phyloP scores from a whole-genome alignment of 2,329 filamentous ascomycete species.

The Fusarium goolgardi region DNA sequence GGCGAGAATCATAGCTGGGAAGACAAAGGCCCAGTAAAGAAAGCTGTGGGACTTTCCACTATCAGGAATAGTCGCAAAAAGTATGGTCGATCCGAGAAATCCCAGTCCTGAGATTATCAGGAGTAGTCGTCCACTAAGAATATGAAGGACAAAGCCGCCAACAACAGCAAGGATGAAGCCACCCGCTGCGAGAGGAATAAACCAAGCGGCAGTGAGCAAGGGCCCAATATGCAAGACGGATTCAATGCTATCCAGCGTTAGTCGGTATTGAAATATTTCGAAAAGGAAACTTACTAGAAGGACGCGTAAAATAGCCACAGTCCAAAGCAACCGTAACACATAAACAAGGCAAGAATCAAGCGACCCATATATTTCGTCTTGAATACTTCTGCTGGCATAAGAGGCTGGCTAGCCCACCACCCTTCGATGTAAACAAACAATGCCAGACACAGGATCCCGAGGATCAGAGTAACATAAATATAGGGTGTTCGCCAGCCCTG shows the following conservation, averaged over 20 bases:
- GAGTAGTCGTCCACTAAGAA: slow-evolving; percentile 71
- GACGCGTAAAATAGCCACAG: slow-evolving; percentile 77
- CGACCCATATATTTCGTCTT: slow-evolving; percentile 75
- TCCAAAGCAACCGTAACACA: slow-evolving; percentile 75
- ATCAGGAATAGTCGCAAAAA: slow-evolving; percentile 73
- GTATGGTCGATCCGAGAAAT: slow-evolving; percentile 66
- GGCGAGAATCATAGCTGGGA: slow-evolving; percentile 74
- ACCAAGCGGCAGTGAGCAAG: slow-evolving; percentile 75
- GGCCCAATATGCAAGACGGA: slow-evolving; percentile 69
- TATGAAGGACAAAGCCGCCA: slow-evolving; percentile 75
- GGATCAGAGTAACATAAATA: slow-evolving; percentile 71
- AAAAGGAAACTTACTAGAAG: slow-evolving; percentile 63
- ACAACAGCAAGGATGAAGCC: slow-evolving; percentile 72
- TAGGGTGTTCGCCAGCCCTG: slow-evolving; percentile 79
- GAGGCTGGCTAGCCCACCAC: slow-evolving; percentile 73
- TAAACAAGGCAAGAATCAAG: slow-evolving; percentile 69
- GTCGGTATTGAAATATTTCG: rapidly evolving
- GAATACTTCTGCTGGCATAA: slow-evolving; percentile 78
- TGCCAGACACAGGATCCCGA: slow-evolving; percentile 70
- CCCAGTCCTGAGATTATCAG: slow-evolving; percentile 71
- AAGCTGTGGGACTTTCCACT: slow-evolving; percentile 53
- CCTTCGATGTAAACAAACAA: slow-evolving; percentile 77
- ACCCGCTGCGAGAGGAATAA: slow-evolving; percentile 73
- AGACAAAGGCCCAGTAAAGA: slow-evolving; percentile 78
- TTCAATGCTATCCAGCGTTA: slow-evolving; percentile 61